Evolutionary conservation across 805 yeast species (phyloP).

Genomic region (Brettanomyces nanus): DNA sequence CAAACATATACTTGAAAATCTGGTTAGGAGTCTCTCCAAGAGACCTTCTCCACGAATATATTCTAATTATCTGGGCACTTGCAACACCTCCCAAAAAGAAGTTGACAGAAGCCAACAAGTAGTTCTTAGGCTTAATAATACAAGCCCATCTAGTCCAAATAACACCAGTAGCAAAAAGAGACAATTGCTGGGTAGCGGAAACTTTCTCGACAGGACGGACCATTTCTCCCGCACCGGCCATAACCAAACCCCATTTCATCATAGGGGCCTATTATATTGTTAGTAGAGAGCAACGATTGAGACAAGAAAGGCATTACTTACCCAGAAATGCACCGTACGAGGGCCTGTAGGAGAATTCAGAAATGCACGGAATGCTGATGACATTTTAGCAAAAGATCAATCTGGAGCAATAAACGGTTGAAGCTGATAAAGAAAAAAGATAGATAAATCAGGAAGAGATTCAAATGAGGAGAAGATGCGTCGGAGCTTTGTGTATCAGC

Average conservation of each 20-base stretch:
- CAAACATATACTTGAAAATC: slow-evolving; percentile 49
- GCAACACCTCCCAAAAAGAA: slow-evolving; percentile 91
- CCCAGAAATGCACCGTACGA: slow-evolving; percentile 97
- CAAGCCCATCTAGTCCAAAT: slow-evolving; percentile 99
- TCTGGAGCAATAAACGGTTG: too few species aligned
- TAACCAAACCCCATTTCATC: slow-evolving; percentile 76
- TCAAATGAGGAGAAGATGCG: too few species aligned
- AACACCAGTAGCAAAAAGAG: slow-evolving; percentile 83
- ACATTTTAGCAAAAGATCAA: too few species aligned
- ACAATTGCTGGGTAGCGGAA: slow-evolving; percentile 82
- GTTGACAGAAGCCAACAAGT: slow-evolving; percentile 83
- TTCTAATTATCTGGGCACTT: slow-evolving; percentile 70
- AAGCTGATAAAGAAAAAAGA: too few species aligned
- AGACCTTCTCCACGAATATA: slow-evolving; percentile 53
- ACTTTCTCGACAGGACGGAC: slow-evolving; percentile 87
- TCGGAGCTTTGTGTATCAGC: too few species aligned
- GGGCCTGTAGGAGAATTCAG: slow-evolving; percentile 91
- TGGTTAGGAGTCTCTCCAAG: slow-evolving; percentile 57
- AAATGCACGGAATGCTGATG: slow-evolving; percentile 60
- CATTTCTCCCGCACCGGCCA: slow-evolving; percentile 85
- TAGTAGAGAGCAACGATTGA: slow-evolving; percentile 9
- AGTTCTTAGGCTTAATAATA: slow-evolving; percentile 83
- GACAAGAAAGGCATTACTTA: too few species aligned
- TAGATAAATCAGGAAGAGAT: too few species aligned
- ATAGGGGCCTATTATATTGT: slow-evolving; percentile 41